Percentiles rank a stretch among this genome's conserved stretches.
These are phyloP conservation scores for Penicillium sp. DNA, from an alignment of 2,329 filamentous ascomycete species.

Conservation along the genomic window DNA sequence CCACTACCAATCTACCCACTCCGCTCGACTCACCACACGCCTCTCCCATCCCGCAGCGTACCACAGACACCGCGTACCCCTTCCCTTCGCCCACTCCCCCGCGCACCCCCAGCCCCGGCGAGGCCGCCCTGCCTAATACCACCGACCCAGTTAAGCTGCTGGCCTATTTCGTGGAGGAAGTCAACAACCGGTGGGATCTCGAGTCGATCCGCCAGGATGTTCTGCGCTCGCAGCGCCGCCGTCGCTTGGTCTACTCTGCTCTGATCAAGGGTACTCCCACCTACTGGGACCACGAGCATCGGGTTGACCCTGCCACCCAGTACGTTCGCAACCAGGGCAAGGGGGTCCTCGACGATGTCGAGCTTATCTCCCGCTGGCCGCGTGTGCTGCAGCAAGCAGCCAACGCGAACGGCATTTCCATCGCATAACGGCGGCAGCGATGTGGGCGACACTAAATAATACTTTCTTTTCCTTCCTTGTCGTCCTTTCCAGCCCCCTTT, in stretches of 20 bases:
- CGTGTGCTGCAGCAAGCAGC: conserved; percentile 41
- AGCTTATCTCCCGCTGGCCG: conserved; percentile 47
- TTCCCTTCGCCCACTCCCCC: conserved; percentile 44
- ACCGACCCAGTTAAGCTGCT: conserved; percentile 52
- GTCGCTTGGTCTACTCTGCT: conserved; percentile 78
- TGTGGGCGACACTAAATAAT: not conserved
- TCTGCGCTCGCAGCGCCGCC: conserved; percentile 75
- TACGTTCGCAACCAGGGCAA: conserved; percentile 71
- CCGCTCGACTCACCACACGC: conserved; percentile 35
- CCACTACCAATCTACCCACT: conserved; percentile 34
- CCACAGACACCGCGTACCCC: conserved; percentile 21
- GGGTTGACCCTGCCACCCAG: conserved; percentile 55
- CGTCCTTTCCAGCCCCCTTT: not conserved
- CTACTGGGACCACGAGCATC: conserved; percentile 83
- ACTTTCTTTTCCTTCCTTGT: not conserved
- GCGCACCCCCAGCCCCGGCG: conserved; percentile 44
- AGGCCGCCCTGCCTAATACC: conserved; percentile 38
- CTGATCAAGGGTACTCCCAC: conserved; percentile 76
- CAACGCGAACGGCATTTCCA: conserved; percentile 24
- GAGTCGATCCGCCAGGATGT: conserved; percentile 75
- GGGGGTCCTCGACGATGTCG: conserved; percentile 46
- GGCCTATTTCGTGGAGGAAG: conserved; percentile 73
- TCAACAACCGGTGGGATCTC: conserved; percentile 78
- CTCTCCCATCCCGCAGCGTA: conserved; percentile 32
- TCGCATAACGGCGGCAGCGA: not conserved